Conservation (phyloP, 2,329 filamentous ascomycete species). For the Penicillium vulpinum region DNA sequence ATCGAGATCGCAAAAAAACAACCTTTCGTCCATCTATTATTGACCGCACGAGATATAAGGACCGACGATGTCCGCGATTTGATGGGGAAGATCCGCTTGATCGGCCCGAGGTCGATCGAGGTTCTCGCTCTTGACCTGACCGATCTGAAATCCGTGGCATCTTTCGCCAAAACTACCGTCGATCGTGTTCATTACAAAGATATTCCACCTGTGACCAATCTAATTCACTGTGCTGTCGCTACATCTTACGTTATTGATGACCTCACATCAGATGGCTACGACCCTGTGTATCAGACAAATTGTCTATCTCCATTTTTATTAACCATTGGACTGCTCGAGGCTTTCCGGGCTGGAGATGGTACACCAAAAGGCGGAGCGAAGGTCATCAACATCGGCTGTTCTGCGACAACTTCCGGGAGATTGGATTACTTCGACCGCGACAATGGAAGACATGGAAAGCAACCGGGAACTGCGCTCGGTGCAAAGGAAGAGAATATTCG, state of each 20-base stretch:
- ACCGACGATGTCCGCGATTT: constrained; percentile 32
- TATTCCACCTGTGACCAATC: constrained; percentile 36
- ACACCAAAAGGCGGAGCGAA: constrained; percentile 32
- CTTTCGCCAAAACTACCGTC: constrained; percentile 35
- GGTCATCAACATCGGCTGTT: constrained; percentile 40
- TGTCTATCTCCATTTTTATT: constrained; percentile 40
- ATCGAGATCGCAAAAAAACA: constrained; percentile 38
- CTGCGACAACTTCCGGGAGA: constrained; percentile 31
- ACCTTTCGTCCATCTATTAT: constrained; percentile 37
- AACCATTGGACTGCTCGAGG: constrained; percentile 38
- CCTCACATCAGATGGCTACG: constrained; percentile 35
- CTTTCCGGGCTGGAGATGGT: constrained; percentile 37
- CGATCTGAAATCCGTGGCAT: constrained; percentile 33
- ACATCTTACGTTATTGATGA: constrained; percentile 36
- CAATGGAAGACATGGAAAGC: constrained; percentile 16
- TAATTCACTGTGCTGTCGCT: constrained; percentile 38
- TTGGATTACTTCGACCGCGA: constrained; percentile 37
- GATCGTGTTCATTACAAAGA: constrained; percentile 34
- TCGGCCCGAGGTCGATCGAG: constrained; percentile 38
- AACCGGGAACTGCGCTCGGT: constrained; percentile 28
- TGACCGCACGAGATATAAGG: constrained; percentile 33
- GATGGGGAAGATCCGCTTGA: constrained; percentile 30
- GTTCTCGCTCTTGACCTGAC: constrained; percentile 33
- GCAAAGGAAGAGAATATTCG: constrained; percentile 33
- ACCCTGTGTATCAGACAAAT: constrained; percentile 41